These are phyloP conservation scores for Sphaceloma murrayae DNA, from an alignment of 2,329 filamentous ascomycete genomes.

Conservation along the genomic window DNA sequence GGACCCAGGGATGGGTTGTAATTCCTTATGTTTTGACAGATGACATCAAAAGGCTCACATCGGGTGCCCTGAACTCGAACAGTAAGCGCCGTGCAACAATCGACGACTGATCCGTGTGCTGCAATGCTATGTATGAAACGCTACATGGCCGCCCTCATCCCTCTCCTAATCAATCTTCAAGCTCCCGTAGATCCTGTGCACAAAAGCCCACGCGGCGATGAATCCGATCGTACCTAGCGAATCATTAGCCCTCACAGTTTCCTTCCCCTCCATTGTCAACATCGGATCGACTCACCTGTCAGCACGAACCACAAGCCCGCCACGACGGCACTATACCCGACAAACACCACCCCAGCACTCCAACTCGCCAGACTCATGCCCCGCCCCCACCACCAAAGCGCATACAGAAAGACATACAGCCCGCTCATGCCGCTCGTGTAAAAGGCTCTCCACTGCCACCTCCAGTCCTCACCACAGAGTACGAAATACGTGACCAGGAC, in stretches of 20 bases:
- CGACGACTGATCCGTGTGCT: too few species aligned
- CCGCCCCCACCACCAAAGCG: slow-evolving; percentile 80
- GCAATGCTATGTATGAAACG: too few species aligned
- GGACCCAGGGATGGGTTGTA: too few species aligned
- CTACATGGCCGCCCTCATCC: not conserved
- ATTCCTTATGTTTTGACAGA: too few species aligned
- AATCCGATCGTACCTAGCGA: slow-evolving; percentile 97
- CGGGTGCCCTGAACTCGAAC: too few species aligned
- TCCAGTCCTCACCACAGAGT: slow-evolving; percentile 92
- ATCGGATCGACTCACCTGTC: slow-evolving; percentile 59
- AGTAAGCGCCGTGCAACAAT: too few species aligned
- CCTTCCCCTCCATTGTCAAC: not conserved
- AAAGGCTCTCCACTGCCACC: slow-evolving; percentile 98
- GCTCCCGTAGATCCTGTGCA: slow-evolving; percentile 88
- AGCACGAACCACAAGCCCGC: slow-evolving; percentile 88
- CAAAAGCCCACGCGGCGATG: slow-evolving; percentile 89
- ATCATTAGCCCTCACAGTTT: not conserved
- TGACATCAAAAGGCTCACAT: not conserved
- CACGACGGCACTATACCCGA: slow-evolving; percentile 84
- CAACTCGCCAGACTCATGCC: slow-evolving; percentile 77
- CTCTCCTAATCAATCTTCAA: slow-evolving; percentile 79
- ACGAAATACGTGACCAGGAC: slow-evolving; percentile 94
- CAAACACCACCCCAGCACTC: slow-evolving; percentile 79
- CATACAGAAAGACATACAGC: slow-evolving; percentile 84
- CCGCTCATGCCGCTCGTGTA: slow-evolving; percentile 83